These are phyloP conservation scores for Aspergillus sclerotiicarbonarius DNA, from an alignment of 495 filamentous ascomycete species.

Conservation along the genomic window DNA sequence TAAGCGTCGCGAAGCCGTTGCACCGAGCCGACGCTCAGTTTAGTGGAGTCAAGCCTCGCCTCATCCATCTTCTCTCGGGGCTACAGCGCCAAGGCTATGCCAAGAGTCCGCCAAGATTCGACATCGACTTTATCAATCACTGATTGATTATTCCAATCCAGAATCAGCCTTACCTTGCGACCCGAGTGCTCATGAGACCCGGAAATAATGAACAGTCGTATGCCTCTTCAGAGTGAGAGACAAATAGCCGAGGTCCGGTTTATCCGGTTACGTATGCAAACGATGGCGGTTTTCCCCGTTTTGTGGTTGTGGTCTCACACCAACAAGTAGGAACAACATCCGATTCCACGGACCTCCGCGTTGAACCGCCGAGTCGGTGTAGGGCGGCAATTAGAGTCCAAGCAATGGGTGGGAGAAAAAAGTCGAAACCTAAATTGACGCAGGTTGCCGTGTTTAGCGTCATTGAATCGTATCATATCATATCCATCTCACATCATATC, in stretches of 20 bases:
- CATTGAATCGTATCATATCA: constrained; percentile 10
- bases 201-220: too few relatives aligned
- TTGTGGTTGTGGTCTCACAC: too few relatives aligned
- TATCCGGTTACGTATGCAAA: too few relatives aligned
- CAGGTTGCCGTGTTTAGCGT: constrained; percentile 1
- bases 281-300: not conserved
- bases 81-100: too few relatives aligned
- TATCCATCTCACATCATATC: constrained; percentile 6
- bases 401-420: not conserved
- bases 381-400: not conserved
- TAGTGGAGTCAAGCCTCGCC: not conserved
- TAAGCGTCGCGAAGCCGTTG: not conserved
- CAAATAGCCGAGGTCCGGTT: too few relatives aligned
- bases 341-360: not conserved
- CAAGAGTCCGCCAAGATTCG: too few relatives aligned
- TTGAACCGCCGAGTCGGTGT: not conserved
- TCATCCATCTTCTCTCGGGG: too few relatives aligned
- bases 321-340: not conserved
- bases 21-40: not conserved
- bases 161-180: too few relatives aligned
- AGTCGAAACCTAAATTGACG: not conserved
- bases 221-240: too few relatives aligned
- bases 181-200: too few relatives aligned
- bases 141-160: too few relatives aligned
- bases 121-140: too few relatives aligned